phyloP scores from a whole-genome alignment of 495 filamentous ascomycete genomes.

The Neurospora tetraspora region DNA sequence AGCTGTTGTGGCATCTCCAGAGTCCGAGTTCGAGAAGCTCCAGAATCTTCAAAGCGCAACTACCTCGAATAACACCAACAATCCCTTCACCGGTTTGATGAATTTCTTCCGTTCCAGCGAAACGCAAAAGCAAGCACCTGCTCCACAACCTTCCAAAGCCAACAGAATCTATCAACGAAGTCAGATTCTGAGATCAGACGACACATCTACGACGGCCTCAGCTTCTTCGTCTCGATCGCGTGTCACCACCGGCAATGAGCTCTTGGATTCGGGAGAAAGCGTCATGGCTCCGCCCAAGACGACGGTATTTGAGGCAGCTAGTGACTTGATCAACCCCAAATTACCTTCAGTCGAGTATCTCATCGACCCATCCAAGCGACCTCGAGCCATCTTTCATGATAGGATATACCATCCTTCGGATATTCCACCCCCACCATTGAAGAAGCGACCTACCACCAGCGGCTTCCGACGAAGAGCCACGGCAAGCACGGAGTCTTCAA shows the following conservation, averaged over 20 bases:
- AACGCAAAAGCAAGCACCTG: conserved; percentile 20
- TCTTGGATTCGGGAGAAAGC: conserved; percentile 29
- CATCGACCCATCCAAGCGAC: conserved; percentile 69
- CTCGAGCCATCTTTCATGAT: conserved; percentile 93
- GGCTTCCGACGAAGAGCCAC: conserved; percentile 21
- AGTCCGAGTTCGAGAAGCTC: conserved; percentile 1
- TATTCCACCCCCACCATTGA: conserved; percentile 70
- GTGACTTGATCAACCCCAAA: conserved; percentile 83
- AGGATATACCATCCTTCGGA: conserved; percentile 88
- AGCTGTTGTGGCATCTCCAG: conserved; percentile 9
- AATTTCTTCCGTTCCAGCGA: conserved; percentile 48
- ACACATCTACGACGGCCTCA: conserved; percentile 26
- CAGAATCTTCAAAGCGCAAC: conserved; percentile 16
- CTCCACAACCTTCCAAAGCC: conserved; percentile 36
- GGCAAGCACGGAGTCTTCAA: conserved; percentile 1
- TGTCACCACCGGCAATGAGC: conserved; percentile 33
- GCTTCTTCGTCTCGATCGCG: conserved; percentile 26
- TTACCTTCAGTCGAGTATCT: conserved; percentile 72
- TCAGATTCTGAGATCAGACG: conserved; percentile 50
- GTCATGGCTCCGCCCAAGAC: conserved; percentile 74
- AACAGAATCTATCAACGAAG: conserved; percentile 69
- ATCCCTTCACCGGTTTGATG: conserved; percentile 50
- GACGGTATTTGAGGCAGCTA: conserved; percentile 88
- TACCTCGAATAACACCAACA: conserved; percentile 24
- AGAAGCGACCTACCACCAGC: conserved; percentile 41